A percentile compares a stretch with the other conserved stretches of the same genome.
These are phyloP conservation scores for Calonectria pseudoreteaudii DNA, from an alignment of 2,329 filamentous ascomycete genomes.

Conservation along the genomic window DNA sequence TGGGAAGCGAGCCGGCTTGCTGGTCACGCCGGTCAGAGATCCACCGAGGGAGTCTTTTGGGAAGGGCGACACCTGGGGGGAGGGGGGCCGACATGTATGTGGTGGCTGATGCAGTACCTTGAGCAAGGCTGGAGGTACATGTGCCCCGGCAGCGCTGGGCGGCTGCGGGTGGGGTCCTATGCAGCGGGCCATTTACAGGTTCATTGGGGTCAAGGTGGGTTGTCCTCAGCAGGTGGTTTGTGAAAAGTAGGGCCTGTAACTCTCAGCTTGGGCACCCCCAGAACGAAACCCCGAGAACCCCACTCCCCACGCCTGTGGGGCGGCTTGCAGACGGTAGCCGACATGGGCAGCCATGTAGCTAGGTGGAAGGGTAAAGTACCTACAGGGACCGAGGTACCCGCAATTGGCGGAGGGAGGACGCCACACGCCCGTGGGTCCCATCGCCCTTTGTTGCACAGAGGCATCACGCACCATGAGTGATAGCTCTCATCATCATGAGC, in stretches of 20 bases:
- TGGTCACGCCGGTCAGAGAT: constrained; percentile 25
- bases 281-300: constrained; percentile 11
- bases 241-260: background rate
- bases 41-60: constrained; percentile 18
- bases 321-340: constrained; percentile 15
- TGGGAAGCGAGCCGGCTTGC: constrained; percentile 34
- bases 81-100: constrained; percentile 19
- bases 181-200: constrained; percentile 27
- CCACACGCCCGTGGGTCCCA: constrained; percentile 20
- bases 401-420: background rate
- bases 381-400: background rate
- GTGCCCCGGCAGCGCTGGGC: constrained; percentile 15
- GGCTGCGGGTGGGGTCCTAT: constrained; percentile 24
- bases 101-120: constrained; percentile 25
- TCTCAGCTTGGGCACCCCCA: constrained; percentile 6
- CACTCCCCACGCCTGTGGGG: constrained; percentile 10
- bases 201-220: background rate
- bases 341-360: constrained; percentile 22
- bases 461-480: background rate
- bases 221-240: background rate
- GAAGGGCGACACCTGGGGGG: constrained; percentile 9
- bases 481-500: background rate
- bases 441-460: background rate
- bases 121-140: constrained; percentile 37
- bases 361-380: background rate